phyloP scores from a whole-genome alignment of 306 rosid species.

The Casuarina equisetifolia region DNA sequence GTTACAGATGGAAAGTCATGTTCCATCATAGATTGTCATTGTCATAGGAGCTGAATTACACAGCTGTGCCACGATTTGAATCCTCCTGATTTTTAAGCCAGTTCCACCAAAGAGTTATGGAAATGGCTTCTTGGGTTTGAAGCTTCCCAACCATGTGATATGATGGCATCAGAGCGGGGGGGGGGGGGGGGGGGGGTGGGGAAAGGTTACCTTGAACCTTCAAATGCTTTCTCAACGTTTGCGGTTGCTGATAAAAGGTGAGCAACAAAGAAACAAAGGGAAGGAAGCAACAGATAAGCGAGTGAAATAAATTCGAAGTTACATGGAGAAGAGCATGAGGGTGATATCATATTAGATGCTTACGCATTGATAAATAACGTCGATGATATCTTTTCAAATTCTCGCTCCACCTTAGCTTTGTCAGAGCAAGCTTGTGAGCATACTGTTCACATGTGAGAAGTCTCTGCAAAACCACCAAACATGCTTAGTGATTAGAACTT shows the following conservation, averaged over 20 bases:
- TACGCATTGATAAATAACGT: conserved; percentile 54
- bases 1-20: background rate
- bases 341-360: conserved; percentile 4
- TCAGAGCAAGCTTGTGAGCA: conserved; percentile 57
- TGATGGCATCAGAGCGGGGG: too few relatives aligned
- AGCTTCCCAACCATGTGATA: background rate
- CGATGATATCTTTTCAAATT: conserved; percentile 54
- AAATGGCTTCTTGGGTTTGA: background rate
- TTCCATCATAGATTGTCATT: background rate
- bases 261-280: background rate
- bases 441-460: conserved; percentile 63
- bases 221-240: conserved; percentile 33
- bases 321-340: too few relatives aligned
- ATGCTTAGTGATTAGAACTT: background rate
- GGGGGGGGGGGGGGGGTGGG: too few relatives aligned
- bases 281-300: background rate
- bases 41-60: background rate
- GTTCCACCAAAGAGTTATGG: background rate
- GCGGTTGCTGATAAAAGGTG: conserved; percentile 20
- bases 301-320: background rate
- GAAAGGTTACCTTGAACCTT: conserved; percentile 33
- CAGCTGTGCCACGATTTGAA: too few relatives aligned
- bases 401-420: conserved; percentile 55
- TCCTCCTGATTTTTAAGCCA: too few relatives aligned
- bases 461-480: conserved; percentile 45